Evolutionary conservation across 495 filamentous ascomycete species (phyloP), one percentile per base, ranked within the genome.

Genomic region (Annulohypoxylon bovei): DNA sequence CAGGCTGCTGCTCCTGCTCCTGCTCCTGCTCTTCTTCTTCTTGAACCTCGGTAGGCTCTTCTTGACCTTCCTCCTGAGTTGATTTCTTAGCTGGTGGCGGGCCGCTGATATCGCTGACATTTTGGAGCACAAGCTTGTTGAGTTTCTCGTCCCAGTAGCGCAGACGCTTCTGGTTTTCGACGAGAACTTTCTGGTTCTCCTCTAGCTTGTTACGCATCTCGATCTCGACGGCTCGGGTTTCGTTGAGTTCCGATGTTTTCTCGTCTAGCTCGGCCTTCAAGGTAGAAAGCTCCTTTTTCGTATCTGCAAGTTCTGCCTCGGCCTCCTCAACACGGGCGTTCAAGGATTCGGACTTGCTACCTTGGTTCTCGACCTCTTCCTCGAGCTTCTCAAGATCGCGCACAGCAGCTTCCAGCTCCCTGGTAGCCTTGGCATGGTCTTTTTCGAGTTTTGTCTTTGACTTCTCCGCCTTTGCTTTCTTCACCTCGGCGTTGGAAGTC

Each of bases 141-240:
- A 96, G 82, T 83, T 97, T 97, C 58, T 97, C 92, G 25, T 92
- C 84, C 93, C 93, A 98, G 82, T 97, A 92, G 27, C 83, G 85
- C 14, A 91, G 82, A 16, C 92, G 88, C 80, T 93, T 94, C 76
- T 97, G 91, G 79, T 95, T 95, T 67, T 99, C 95, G 6, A 80
- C 75, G 22, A 97, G 86, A 9, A 90, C 87, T 79, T 98, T 99
- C 69, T 97, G 93, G 80, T 93, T 94, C 77, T 98, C 94, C 74
- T 98, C 93, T 16, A 98, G 88, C 78, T 97, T 95, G 78, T 98
- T 98, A 55, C 93, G 92, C 93, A 98, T 98, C 78, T 98, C 95
- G 65, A 99, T 97, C 80, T 98, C 96, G 14, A 90, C 85, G 3
- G 92, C 94, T 0, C 95, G 89, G 2, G 90, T 97, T 75, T 92